Conservation (phyloP, 228 moss, liverwort and hornwort species). For the Sphagnum magellanicum region DNA sequence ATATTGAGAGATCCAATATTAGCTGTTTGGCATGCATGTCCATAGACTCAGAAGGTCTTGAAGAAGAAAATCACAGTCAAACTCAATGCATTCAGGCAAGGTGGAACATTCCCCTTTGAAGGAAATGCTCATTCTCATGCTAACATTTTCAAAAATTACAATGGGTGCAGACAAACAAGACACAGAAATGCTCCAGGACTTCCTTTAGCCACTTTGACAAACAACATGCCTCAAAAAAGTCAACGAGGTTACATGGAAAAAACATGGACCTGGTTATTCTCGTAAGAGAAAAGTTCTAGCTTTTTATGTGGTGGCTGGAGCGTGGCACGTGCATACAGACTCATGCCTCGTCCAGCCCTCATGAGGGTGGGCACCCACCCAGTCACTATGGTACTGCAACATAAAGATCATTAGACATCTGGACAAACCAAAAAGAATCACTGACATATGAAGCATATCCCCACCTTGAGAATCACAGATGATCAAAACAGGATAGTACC, state of each 20-base stretch:
- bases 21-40: background rate
- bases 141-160: background rate
- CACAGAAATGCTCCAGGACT: background rate
- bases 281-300: slow-evolving; percentile 85
- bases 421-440: no score
- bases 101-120: background rate
- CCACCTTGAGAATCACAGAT: no score
- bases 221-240: background rate
- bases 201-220: background rate
- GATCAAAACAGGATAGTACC: no score
- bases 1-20: background rate
- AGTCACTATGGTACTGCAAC: slow-evolving; percentile 76
- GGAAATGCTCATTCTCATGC: background rate
- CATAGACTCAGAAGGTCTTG: background rate
- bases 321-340: slow-evolving; percentile 61
- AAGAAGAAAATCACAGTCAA: background rate
- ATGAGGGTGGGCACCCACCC: slow-evolving; percentile 94
- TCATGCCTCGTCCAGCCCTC: slow-evolving; percentile 90
- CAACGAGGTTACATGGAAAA: background rate
- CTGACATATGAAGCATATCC: no score
- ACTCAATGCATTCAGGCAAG: background rate
- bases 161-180: background rate
- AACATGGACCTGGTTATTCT: slow-evolving; percentile 86
- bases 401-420: background rate
- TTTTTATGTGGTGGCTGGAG: slow-evolving; percentile 43